Conservation (phyloP, 202 grass and related monocot species). For the Eragrostis tef region DNA sequence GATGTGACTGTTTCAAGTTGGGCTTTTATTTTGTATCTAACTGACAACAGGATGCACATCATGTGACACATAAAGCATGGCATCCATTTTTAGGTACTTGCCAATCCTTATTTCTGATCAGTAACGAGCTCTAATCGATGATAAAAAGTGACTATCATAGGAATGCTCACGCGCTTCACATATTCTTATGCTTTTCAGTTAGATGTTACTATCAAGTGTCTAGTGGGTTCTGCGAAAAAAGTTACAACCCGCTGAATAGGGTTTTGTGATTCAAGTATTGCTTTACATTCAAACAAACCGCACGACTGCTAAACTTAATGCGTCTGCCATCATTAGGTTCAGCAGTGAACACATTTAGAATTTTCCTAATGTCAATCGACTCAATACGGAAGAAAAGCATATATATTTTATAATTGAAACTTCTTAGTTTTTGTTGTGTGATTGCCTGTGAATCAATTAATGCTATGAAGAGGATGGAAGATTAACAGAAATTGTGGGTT, state of each 20-base stretch:
- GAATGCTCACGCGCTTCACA: constrained; percentile 44
- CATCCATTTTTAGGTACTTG: constrained; percentile 36
- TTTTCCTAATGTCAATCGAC: constrained; percentile 25
- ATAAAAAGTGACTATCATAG: constrained; percentile 39
- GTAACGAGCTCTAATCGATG: constrained; percentile 18
- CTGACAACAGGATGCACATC: constrained; percentile 28
- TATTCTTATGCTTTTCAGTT: constrained; percentile 55
- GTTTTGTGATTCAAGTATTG: constrained; percentile 4
- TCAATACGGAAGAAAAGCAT: background rate
- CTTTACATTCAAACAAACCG: constrained; percentile 4
- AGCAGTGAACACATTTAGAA: background rate
- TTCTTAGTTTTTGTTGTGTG: background rate
- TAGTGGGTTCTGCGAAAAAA: constrained; percentile 29
- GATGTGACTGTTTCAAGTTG: constrained; percentile 29
- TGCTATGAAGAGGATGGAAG: constrained; percentile 25
- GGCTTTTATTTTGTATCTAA: constrained; percentile 7
- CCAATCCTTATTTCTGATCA: constrained; percentile 23
- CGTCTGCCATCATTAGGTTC: background rate
- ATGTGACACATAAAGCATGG: constrained; percentile 27
- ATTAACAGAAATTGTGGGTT: constrained; percentile 25
- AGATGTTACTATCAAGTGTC: constrained; percentile 50
- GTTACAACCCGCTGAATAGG: constrained; percentile 11
- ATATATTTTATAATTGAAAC: background rate
- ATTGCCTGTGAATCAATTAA: constrained; percentile 19
- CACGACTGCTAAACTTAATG: background rate